These are phyloP conservation scores for Picea glauca DNA, from an alignment of 75 land plant genomes.

Conservation along the genomic window DNA sequence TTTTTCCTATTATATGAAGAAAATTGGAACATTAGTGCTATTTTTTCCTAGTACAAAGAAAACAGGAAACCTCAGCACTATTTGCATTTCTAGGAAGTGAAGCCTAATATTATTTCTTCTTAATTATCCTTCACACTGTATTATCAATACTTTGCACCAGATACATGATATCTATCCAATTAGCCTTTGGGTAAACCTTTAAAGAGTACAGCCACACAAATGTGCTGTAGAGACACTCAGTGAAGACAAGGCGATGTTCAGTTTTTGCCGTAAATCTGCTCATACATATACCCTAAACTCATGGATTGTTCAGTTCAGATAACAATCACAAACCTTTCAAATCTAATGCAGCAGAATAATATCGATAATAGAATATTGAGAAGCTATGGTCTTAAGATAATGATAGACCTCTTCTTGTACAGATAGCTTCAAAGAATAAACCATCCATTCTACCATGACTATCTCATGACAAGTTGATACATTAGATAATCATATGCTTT, in stretches of 20 bases:
- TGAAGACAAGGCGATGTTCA: neutral
- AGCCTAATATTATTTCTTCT: neutral
- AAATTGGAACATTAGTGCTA: neutral
- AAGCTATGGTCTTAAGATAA: neutral
- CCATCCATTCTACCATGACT: neutral
- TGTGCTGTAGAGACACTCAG: slow-evolving; percentile 2
- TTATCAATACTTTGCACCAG: neutral
- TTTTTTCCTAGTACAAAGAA: neutral
- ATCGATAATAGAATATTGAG: neutral
- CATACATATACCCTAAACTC: neutral
- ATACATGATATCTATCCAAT: neutral
- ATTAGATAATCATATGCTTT: neutral
- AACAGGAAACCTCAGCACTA: neutral
- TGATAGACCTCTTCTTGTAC: neutral
- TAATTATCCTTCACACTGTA: neutral
- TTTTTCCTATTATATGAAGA: neutral
- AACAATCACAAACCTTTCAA: neutral
- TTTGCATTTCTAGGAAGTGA: neutral
- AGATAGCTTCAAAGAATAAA: neutral
- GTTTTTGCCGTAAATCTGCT: neutral
- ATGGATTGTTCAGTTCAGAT: neutral
- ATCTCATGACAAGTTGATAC: neutral
- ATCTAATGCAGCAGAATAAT: neutral
- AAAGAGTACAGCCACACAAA: neutral
- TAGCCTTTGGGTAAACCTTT: neutral